phyloP scores from a whole-genome alignment of 2,329 filamentous ascomycete species.

The Apiospora aurea region DNA sequence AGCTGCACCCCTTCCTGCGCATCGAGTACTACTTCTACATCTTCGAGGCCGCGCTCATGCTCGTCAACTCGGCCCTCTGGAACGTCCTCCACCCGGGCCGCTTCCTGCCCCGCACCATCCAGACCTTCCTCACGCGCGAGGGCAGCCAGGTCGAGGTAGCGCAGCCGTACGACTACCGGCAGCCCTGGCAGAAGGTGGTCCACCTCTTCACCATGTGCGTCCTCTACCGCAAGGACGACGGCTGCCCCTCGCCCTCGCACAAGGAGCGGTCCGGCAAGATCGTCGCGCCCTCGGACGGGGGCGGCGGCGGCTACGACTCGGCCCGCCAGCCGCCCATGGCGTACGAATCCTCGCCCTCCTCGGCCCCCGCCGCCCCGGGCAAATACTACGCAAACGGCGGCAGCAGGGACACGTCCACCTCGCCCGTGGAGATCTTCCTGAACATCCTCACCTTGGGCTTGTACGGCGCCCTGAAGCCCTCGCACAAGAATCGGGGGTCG shows the following conservation, averaged over 20 bases:
- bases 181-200: conserved; percentile 22
- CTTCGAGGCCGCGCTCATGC: conserved; percentile 53
- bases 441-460: not conserved
- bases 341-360: not conserved
- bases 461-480: not conserved
- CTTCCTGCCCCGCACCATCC: conserved; percentile 47
- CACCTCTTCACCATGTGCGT: conserved; percentile 28
- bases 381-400: not conserved
- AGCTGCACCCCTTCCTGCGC: conserved; percentile 46
- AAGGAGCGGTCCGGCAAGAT: not conserved
- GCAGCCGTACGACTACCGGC: conserved; percentile 19
- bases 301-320: not conserved
- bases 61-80: conserved; percentile 50
- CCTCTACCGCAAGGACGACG: conserved; percentile 24
- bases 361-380: not conserved
- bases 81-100: conserved; percentile 52
- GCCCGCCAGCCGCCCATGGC: not conserved
- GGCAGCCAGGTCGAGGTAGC: conserved; percentile 40
- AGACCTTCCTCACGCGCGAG: conserved; percentile 49
- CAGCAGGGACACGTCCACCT: not conserved
- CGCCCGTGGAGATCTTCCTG: not conserved
- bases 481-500: not conserved
- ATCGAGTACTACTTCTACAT: conserved; percentile 57
- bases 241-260: not conserved
- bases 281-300: not conserved